Base-by-base conservation (phyloP, 306 rosid genomes). In the Prunus armeniaca region DNA sequence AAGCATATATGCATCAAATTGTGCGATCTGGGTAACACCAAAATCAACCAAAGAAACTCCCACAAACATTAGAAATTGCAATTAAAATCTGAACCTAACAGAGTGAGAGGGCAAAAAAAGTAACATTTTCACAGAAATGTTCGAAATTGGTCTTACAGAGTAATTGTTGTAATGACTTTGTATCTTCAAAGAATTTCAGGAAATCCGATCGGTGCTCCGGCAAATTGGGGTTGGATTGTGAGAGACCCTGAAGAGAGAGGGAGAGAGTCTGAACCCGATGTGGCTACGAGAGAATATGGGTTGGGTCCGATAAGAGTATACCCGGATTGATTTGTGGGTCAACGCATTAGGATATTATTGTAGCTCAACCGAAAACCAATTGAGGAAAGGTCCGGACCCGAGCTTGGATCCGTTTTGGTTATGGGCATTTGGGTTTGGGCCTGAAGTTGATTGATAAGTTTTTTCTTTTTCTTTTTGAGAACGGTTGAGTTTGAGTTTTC, bases 171-270 rank as follows among this genome's bases (percentile, higher is more conserved):
- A 50, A 74, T 58, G 52, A 70, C 71, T 57, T 38, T 3, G 9
- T 41, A 49, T 2, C 75, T 49, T 7, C 57, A 38, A 67, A 13
- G 68, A 56, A 74, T 27, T 58, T 76, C 68, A 41, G 52, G 64
- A 78, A 24, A 41, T 60, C 88, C 86, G 88, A 85, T 77, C 86
- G 79, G 93, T 46, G 74, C 60, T 81, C 86, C 86, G 88, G 76
- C 7, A 41, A 66, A 34, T 73, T 72, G 76, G 88, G 85, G 84
- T 75, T 80, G 79, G 85, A 79, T 79, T 30, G 82, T 38, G 75
- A 81, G 81, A 61, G 56, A 74, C 68, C 83, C 76, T 25, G 41
- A 25, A 27, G 77, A 41, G 73, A 56, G 63, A 56, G 57, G 22
- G 32, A 27, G 45, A 22, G 67, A 51, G 73, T 61, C 55, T 25